Conservation (phyloP, 2,329 filamentous ascomycete species). For the Chrysoporthe deuterocubensis region DNA sequence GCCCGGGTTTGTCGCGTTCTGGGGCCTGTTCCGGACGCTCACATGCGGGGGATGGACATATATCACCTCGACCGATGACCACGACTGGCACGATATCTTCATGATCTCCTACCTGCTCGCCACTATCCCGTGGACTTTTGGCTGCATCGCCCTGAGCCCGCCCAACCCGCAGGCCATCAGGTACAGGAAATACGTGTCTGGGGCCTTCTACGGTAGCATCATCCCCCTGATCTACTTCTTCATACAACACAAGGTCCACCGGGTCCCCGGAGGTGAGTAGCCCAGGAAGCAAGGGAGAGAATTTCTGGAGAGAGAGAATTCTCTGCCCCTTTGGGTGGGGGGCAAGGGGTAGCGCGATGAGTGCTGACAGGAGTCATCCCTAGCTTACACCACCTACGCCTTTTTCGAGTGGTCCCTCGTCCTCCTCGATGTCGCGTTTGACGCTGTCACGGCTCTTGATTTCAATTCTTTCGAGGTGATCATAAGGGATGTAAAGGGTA, state of each 20-base stretch:
- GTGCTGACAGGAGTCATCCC: conserved; percentile 18
- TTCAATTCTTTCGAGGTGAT: conserved; percentile 88
- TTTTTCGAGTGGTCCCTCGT: conserved; percentile 98
- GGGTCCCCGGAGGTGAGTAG: conserved; percentile 81
- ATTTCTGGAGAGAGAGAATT: too few species aligned
- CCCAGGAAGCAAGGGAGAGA: not conserved
- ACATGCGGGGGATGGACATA: conserved; percentile 99
- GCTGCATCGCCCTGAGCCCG: conserved; percentile 86
- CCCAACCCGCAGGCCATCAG: conserved; percentile 81
- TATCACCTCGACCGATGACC: conserved; percentile 96
- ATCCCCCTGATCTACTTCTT: conserved; percentile 95
- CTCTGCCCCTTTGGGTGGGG: too few species aligned
- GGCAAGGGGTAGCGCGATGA: not conserved
- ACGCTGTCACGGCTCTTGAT: conserved; percentile 91
- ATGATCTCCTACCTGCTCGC: conserved; percentile 98
- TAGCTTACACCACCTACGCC: conserved; percentile 95
- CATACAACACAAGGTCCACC: conserved; percentile 98
- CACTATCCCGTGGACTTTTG: conserved; percentile 92
- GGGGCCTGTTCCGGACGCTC: conserved; percentile 84
- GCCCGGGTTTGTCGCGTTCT: conserved; percentile 78
- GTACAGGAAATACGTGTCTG: conserved; percentile 84
- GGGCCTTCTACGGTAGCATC: conserved; percentile 86
- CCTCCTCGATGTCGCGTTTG: conserved; percentile 93
- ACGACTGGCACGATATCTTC: conserved; percentile 98
- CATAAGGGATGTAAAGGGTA: conserved; percentile 84